Evolutionary conservation across 805 yeast genomes (phyloP), one percentile per base, ranked within the genome.

Genomic region (Kluyveromyces aestuarii): DNA sequence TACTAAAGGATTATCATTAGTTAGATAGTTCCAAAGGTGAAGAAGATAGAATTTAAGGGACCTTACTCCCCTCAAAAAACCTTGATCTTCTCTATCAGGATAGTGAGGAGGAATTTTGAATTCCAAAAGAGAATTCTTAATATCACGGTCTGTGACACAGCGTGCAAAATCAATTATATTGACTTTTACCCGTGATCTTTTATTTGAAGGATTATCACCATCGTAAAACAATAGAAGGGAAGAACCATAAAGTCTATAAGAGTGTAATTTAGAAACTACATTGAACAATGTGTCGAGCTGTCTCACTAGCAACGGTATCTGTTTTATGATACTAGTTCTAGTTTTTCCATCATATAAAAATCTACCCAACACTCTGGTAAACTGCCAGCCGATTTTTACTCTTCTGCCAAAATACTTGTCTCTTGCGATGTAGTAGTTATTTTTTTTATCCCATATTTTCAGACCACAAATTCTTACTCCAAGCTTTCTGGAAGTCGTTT

Each of bases 401-500:
- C 76, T 68, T 54, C 99, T 77, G 2, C 99, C 99, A 67, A 83
- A 91, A 66, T 93, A 93, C 70, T 93, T 93, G 68, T 93, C 98
- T 50, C 83, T 76, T 55, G 82, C 80, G 51, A 85, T 75, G 52
- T 79, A 86, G 41, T 69, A 68, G 4, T 69, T 60, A 7, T 43
- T 27, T 0, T 62, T 55, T 8, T 68, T 57, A 58, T 84, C 80
- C 83, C 89, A 84, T 36, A 85, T 84, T 62, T 93, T 96, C 80
- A 93, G 77, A 2, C 99, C 99, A 69, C 99, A 93, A 13, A 93
- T 79, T 48, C 99, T 73, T 1, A 89, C 96, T 8, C 99, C 99
- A 35, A 93, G 72, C 50, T 72, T 69, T 41, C 88, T 71, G 1
- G 93, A 82, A 0, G 98, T 91, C 0, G 98, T 91, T 48, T 72